These are phyloP conservation scores for Zymoseptoria crescenta DNA, from an alignment of 2,329 filamentous ascomycete species.

Conservation along the genomic window DNA sequence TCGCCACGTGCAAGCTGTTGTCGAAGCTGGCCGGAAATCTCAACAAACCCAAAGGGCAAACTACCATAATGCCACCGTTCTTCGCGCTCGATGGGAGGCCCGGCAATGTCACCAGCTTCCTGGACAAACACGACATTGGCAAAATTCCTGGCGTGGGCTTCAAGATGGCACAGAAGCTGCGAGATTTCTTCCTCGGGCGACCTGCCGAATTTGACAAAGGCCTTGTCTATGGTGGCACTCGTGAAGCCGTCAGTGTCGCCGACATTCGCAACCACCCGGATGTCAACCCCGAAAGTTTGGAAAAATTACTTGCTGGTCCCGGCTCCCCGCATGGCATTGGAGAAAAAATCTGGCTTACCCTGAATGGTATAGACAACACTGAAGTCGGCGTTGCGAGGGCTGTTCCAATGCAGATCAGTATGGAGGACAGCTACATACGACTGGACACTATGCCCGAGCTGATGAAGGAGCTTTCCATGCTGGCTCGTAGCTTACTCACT, in stretches of 20 bases:
- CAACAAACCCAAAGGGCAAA: conserved; percentile 84
- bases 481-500: conserved; percentile 63
- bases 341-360: conserved; percentile 62
- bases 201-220: conserved; percentile 37
- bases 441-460: conserved; percentile 59
- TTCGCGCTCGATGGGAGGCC: conserved; percentile 9
- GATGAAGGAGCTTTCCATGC: conserved; percentile 56
- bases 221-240: conserved; percentile 43
- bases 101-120: conserved; percentile 56
- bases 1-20: conserved; percentile 79
- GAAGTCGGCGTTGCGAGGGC: conserved; percentile 65
- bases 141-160: conserved; percentile 80
- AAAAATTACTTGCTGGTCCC: conserved; percentile 60
- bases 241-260: conserved; percentile 54
- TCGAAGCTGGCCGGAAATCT: conserved; percentile 76
- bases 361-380: conserved; percentile 71
- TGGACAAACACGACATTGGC: conserved; percentile 68
- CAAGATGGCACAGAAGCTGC: conserved; percentile 63
- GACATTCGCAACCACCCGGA: conserved; percentile 56
- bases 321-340: conserved; percentile 67
- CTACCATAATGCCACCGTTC: conserved; percentile 62
- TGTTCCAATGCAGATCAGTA: conserved; percentile 80
- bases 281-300: conserved; percentile 58
- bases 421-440: conserved; percentile 82
- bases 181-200: conserved; percentile 50